Evolutionary conservation across 305 asterid species (phyloP).

Genomic region (Fraxinus ornus): DNA sequence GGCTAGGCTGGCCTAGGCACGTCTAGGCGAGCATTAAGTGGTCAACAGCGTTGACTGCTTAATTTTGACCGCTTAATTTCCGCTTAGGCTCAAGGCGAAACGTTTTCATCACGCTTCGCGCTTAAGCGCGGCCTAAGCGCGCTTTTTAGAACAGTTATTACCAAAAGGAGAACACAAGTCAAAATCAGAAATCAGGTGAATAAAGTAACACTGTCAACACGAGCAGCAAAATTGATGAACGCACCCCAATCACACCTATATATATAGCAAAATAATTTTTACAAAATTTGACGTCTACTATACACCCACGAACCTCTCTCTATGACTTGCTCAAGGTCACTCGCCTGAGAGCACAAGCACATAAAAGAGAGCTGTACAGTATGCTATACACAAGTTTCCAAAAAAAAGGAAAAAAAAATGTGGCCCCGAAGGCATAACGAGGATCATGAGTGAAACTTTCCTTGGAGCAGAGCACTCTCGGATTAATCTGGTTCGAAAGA

Average conservation of each 20-base stretch:
- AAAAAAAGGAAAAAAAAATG: slow-evolving; percentile 16
- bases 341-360: not conserved
- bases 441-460: slow-evolving; percentile 1
- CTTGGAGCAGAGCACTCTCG: not conserved
- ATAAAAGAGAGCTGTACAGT: slow-evolving; percentile 39
- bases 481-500: slow-evolving; percentile 10
- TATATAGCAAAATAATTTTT: not conserved
- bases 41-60: too few species aligned
- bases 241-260: not conserved
- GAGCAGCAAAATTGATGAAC: not conserved
- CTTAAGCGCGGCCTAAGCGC: too few species aligned
- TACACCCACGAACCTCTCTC: slow-evolving; percentile 1
- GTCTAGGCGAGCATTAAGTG: too few species aligned
- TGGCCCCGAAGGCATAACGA: slow-evolving; percentile 16
- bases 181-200: not conserved
- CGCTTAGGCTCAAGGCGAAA: too few species aligned
- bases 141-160: not conserved
- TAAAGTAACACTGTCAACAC: not conserved
- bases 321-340: not conserved
- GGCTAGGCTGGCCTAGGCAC: too few species aligned
- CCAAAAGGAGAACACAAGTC: not conserved
- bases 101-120: too few species aligned
- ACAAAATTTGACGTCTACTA: not conserved
- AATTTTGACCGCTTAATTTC: too few species aligned
- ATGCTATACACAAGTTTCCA: slow-evolving; percentile 31